These are phyloP conservation scores for Mucor mucedo DNA, from an alignment of 371 early-diverging fungal species.

Conservation along the genomic window DNA sequence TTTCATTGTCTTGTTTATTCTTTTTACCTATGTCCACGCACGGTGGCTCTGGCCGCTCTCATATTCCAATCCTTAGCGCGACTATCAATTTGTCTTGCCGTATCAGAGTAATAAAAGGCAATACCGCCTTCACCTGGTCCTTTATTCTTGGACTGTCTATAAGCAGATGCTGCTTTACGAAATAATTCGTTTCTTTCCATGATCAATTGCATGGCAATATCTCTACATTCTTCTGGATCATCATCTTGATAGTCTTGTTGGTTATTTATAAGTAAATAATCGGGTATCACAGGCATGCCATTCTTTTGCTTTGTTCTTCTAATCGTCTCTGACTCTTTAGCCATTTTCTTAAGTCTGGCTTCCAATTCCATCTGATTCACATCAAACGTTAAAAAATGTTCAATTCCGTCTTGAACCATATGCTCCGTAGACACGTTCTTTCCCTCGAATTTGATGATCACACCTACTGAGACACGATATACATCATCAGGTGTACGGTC, in stretches of 20 bases:
- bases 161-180: slow-evolving; percentile 66
- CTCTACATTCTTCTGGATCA: slow-evolving; percentile 67
- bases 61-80: slow-evolving; percentile 73
- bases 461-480: slow-evolving; percentile 49
- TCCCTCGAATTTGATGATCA: slow-evolving; percentile 32
- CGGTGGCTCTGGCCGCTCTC: slow-evolving; percentile 73
- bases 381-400: slow-evolving; percentile 50
- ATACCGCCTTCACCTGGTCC: slow-evolving; percentile 65
- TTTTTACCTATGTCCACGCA: slow-evolving; percentile 49
- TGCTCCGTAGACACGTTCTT: slow-evolving; percentile 25
- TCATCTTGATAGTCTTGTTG: slow-evolving; percentile 55
- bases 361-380: slow-evolving; percentile 35
- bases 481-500: slow-evolving; percentile 43
- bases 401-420: slow-evolving; percentile 47
- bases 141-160: slow-evolving; percentile 54
- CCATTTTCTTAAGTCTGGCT: slow-evolving; percentile 39
- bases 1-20: slow-evolving; percentile 24
- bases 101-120: slow-evolving; percentile 71
- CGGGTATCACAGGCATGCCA: slow-evolving; percentile 46
- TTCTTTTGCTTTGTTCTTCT: slow-evolving; percentile 17
- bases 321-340: slow-evolving; percentile 27
- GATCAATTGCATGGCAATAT: slow-evolving; percentile 53
- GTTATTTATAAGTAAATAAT: slow-evolving; percentile 50
- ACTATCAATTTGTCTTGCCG: slow-evolving; percentile 64
- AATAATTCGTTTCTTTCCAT: slow-evolving; percentile 67